Evolutionary conservation across 495 filamentous ascomycete genomes (phyloP), one percentile per base, ranked within the genome.

Genomic region (Penicillium desertorum): DNA sequence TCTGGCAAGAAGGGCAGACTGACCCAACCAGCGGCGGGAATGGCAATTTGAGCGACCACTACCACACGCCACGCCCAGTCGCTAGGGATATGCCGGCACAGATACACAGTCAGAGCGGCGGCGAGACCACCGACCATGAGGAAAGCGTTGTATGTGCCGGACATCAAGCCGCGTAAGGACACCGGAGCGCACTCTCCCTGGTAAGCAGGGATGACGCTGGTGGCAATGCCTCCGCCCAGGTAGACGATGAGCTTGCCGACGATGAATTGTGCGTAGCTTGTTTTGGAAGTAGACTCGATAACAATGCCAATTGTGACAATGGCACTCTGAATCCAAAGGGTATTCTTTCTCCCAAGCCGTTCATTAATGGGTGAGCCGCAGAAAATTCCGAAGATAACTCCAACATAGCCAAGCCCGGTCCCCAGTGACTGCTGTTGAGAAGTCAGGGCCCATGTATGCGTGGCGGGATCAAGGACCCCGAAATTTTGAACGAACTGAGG

Each of bases 1-100:
- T 87, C 84, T 11, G 84, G 83, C 45, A 87, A 76, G 68, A 86
- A 84, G 64, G 81, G 73, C 1, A 85, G 54, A 22, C 69, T 73
- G 44, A 80, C 59, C n/a, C 71, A 54, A 41, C 84, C 53, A 60
- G 84, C 64, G 14, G 68, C 65, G 0, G 82, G 83, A 2, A 84
- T 67, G 42, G 84, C n/a, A 14, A 59, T 34, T 22, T 56, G 57
- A 25, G 16, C 27, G 8, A 53, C 34, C 11, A 62, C 48, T 16
- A 62, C 60, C 14, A 44, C 47, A 20, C 47, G 39, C 45, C 37
- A 54, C 4, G 50, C 25, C 41, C 41, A 52, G 41, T 51, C 19
- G 25, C 5, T 22, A 11, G 19, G 3, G 27, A 58, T 27, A 45
- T 58, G 32, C 23, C 36, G 46, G 7, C 56, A 51, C 29, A 58